A percentile compares a stretch with the other conserved stretches of the same genome.
These are phyloP conservation scores for Talaromyces adpressus DNA, from an alignment of 495 filamentous ascomycete species.

Conservation along the genomic window DNA sequence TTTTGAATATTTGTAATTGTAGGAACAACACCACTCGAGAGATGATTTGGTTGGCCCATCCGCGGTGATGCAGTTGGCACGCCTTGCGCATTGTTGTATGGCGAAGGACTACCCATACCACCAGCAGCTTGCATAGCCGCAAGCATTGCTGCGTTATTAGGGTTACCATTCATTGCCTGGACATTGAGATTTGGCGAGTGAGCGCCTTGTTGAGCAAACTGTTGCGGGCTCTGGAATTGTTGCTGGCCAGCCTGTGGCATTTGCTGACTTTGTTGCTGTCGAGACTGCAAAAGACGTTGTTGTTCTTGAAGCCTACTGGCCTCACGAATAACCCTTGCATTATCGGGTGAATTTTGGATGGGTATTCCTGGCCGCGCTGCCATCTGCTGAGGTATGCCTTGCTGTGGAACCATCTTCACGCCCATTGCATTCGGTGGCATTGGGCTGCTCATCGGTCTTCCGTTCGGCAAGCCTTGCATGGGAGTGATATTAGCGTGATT, in stretches of 20 bases:
- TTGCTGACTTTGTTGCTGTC: constrained; percentile 48
- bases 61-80: constrained; percentile 46
- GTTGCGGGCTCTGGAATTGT: constrained; percentile 23
- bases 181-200: constrained; percentile 36
- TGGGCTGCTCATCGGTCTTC: constrained; percentile 36
- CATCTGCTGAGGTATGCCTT: constrained; percentile 59
- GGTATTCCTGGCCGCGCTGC: constrained; percentile 54
- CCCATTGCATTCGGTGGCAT: constrained; percentile 48
- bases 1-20: constrained; percentile 45
- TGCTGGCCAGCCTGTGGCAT: constrained; percentile 34
- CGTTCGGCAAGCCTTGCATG: constrained; percentile 27
- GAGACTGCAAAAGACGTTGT: constrained; percentile 58
- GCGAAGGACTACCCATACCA: constrained; percentile 43
- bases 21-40: constrained; percentile 47
- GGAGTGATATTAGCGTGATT: constrained; percentile 9
- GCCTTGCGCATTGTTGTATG: constrained; percentile 35
- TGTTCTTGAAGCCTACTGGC: constrained; percentile 58
- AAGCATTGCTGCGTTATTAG: constrained; percentile 48
- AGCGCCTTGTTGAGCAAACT: constrained; percentile 35
- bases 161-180: constrained; percentile 41
- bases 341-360: constrained; percentile 45
- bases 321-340: constrained; percentile 49
- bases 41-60: constrained; percentile 42
- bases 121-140: constrained; percentile 43
- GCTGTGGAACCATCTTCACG: constrained; percentile 63